Evolutionary conservation across 441 rosid genomes (phyloP).

Genomic region (Jatropha multifida): DNA sequence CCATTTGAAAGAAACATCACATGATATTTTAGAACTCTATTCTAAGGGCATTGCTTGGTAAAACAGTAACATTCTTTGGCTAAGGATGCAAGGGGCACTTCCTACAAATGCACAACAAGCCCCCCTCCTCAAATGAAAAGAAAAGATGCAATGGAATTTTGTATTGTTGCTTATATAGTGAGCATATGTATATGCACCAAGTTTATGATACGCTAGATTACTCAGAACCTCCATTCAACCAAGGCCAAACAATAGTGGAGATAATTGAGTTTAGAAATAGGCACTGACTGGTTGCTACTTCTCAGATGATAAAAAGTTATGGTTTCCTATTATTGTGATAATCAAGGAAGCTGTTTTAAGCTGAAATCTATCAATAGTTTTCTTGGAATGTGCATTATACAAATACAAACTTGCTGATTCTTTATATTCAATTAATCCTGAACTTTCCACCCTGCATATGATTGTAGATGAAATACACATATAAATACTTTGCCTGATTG

Average conservation of each 20-base stretch:
- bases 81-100: neutral
- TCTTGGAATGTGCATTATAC: neutral
- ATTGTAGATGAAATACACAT: neutral
- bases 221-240: neutral
- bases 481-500: neutral
- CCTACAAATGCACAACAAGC: neutral
- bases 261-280: neutral
- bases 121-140: neutral
- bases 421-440: neutral
- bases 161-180: neutral
- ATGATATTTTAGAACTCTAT: neutral
- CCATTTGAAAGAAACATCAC: neutral
- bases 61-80: neutral
- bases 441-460: neutral
- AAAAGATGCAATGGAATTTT: neutral
- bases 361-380: neutral
- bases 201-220: too few relatives aligned
- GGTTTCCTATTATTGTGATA: neutral
- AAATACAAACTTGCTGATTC: neutral
- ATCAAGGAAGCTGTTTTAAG: neutral
- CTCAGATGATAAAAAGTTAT: neutral
- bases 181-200: too few relatives aligned
- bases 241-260: neutral
- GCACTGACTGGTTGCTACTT: neutral
- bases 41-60: neutral